Conservation (phyloP, 2,329 filamentous ascomycete genomes). For the Ambrosiella xylebori region DNA sequence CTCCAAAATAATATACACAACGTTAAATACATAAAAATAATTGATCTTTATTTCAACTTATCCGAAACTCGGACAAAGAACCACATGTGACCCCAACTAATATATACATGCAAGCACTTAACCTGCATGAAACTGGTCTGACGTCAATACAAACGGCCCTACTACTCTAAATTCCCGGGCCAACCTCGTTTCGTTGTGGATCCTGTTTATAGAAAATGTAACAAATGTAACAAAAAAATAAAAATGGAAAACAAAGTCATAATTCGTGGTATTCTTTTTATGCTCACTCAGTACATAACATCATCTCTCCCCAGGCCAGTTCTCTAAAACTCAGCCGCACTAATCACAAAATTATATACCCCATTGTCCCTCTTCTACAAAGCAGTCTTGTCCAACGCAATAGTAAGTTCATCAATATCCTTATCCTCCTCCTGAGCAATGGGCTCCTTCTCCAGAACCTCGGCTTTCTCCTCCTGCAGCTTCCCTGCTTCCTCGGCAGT, state of each 20-base stretch:
- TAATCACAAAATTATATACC: slow-evolving; percentile 1
- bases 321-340: not conserved
- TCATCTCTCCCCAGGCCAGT: not conserved
- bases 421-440: slow-evolving; percentile 54
- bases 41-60: too few relatives aligned
- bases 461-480: slow-evolving; percentile 45
- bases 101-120: not conserved
- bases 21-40: too few relatives aligned
- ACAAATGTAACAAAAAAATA: not conserved
- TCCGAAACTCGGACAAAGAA: too few relatives aligned
- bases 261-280: slow-evolving; percentile 12
- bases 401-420: slow-evolving; percentile 66
- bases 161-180: not conserved
- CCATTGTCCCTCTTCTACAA: slow-evolving; percentile 23
- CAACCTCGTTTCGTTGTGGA: not conserved
- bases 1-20: too few relatives aligned
- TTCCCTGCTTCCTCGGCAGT: slow-evolving; percentile 51
- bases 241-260: not conserved
- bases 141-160: not conserved
- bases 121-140: not conserved
- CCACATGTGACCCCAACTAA: not conserved
- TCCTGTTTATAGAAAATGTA: not conserved
- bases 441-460: slow-evolving; percentile 57
- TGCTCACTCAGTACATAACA: not conserved
- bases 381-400: slow-evolving; percentile 54